Evolutionary conservation across 805 yeast genomes (phyloP).

Genomic region (Lachancea lanzarotensis): DNA sequence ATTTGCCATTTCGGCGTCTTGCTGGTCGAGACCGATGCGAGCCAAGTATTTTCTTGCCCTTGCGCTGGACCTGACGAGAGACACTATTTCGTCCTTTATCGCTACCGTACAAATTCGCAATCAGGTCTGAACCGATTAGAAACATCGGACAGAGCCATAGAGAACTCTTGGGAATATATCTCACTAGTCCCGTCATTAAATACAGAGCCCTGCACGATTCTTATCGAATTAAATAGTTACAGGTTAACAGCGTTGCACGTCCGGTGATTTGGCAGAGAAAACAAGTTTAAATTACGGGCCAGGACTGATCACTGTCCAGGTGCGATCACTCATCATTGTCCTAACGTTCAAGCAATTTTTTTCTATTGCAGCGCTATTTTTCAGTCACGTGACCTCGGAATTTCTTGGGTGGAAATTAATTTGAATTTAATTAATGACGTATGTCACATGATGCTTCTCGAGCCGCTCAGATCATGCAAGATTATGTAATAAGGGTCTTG

Average conservation of each 20-base stretch:
- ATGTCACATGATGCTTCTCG: no score
- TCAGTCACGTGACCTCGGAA: no score
- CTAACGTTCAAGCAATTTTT: no score
- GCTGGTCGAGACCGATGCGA: background rate
- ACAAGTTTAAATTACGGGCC: background rate
- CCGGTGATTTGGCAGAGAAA: background rate
- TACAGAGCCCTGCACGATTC: background rate
- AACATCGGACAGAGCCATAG: slow-evolving; percentile 18
- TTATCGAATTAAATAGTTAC: background rate
- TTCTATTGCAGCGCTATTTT: no score
- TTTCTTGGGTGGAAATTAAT: no score
- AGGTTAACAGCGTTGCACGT: background rate
- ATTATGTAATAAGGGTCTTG: no score
- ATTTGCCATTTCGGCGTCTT: background rate
- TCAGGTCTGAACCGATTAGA: slow-evolving; percentile 15
- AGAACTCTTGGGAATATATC: slow-evolving; percentile 15
- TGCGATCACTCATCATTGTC: no score
- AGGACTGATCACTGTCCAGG: background rate
- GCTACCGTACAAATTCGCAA: slow-evolving; percentile 10
- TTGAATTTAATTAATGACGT: no score
- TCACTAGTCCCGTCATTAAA: slow-evolving; percentile 4
- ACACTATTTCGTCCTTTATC: slow-evolving; percentile 5
- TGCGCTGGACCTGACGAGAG: background rate
- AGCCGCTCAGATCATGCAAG: no score
- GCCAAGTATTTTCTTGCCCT: slow-evolving; percentile 1